Evolutionary conservation across 768 basidiomycete species (phyloP).

Genomic region (Tulasnella sp.): DNA sequence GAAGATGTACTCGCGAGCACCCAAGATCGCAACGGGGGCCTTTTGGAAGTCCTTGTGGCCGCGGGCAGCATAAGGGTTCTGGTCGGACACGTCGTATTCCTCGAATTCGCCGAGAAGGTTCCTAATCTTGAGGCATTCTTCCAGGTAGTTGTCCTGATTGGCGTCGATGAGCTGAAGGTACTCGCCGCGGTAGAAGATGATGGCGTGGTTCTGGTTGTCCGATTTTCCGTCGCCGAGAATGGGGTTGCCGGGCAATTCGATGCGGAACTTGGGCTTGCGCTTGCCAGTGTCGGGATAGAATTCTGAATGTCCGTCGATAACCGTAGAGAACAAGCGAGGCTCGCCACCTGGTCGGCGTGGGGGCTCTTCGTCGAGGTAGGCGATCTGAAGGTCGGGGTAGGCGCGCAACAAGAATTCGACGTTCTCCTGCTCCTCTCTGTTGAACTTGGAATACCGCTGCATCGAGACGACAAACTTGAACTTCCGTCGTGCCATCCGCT

Average conservation of each 20-base stretch:
- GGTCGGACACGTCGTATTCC: constrained; percentile 74
- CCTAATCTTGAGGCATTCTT: constrained; percentile 98
- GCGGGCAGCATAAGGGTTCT: constrained; percentile 88
- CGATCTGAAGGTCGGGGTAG: constrained; percentile 96
- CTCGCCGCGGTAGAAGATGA: constrained; percentile 98
- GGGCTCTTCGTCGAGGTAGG: constrained; percentile 94
- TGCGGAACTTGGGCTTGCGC: constrained; percentile 91
- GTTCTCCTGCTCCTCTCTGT: constrained; percentile 98
- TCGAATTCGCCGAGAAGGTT: constrained; percentile 98
- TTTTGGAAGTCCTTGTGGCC: constrained; percentile 79
- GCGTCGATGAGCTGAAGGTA: constrained; percentile 99
- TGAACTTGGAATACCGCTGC: constrained; percentile 99
- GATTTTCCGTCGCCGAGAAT: constrained; percentile 99
- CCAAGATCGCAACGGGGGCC: constrained; percentile 91
- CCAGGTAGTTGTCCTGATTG: constrained; percentile 99
- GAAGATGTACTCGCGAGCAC: constrained; percentile 99
- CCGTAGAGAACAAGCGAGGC: constrained; percentile 84
- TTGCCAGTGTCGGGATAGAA: constrained; percentile 82
- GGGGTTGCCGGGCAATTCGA: constrained; percentile 96
- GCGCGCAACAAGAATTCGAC: constrained; percentile 95
- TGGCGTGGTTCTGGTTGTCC: constrained; percentile 99
- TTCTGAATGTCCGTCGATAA: constrained; percentile 97
- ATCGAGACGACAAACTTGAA: constrained; percentile 99
- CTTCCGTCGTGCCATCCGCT: constrained; percentile 94
- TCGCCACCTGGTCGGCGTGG: constrained; percentile 91